Evolutionary conservation across 1,284 basidiomycete genomes (phyloP), one percentile per base, ranked within the genome.

Genomic region (Fistulina hepatica): DNA sequence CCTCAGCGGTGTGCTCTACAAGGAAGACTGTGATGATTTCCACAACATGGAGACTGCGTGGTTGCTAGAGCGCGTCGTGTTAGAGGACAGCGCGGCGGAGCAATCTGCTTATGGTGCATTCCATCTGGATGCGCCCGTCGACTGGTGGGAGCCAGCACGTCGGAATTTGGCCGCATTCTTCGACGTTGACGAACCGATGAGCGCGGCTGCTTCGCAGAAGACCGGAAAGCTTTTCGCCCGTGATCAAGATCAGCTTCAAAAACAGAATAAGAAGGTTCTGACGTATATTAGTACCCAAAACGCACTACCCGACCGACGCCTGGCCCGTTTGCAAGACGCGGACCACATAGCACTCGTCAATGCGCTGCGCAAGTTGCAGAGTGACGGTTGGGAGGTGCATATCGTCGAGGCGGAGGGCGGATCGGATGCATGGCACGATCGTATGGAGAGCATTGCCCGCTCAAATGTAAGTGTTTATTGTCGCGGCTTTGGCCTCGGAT

Each of bases 21-120:
- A 65, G 11, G 71, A 81, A 44, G 88, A 91, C 51, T 86, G 81
- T 73, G 62, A 67, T 21, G 89, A 91, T 53, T 77, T 80, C 48
- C 64, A 70, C 21, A 64, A 71, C 40, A 72, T 86, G 48, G 62
- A 66, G 15, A 67, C 75, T 20, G 80, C 86, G 0, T 84, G 77
- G 53, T 48, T 90, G 15, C 64, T 85, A 34, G 81, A 86, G 47
- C 76, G 84, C 6, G 63, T 85, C 7, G 72, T 92, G 15, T 62
- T 92, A 26, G 76, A 75, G 2, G 88, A 92, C 51, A 66, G 80
- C 23, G 69, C 70, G 3, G 83, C 81, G 0, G 76, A 84, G 4
- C 40, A 53, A 3, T 45, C 57, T 22, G 43, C 32, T 42, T 60
- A 74, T 2, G 63, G 73, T n/a, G 71, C 81, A 0, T 72, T 86